Percentiles rank a stretch among this genome's conserved stretches.
Conservation (phyloP, 2,329 filamentous ascomycete genomes). For the Biscogniauxia mediterranea region DNA sequence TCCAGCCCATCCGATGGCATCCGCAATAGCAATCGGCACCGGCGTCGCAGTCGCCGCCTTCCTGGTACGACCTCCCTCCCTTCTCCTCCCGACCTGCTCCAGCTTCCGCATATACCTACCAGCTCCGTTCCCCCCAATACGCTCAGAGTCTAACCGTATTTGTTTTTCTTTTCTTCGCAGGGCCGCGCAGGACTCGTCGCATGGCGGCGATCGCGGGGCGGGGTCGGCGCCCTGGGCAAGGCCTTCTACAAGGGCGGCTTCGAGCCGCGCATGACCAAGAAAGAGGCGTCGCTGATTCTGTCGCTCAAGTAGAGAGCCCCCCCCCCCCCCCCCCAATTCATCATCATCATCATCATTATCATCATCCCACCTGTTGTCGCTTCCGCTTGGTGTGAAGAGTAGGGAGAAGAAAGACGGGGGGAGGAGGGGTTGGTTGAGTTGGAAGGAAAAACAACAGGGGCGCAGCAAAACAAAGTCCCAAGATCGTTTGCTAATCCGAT, state of each 20-base stretch:
- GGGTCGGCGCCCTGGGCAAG: slow-evolving; percentile 77
- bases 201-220: slow-evolving; percentile 76
- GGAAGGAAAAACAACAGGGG: too few species aligned
- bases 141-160: slow-evolving; percentile 1
- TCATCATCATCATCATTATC: too few species aligned
- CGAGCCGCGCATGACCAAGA: slow-evolving; percentile 88
- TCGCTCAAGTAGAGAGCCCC: slow-evolving; percentile 71
- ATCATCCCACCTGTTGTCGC: too few species aligned
- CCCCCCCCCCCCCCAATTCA: too few species aligned
- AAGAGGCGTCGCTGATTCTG: slow-evolving; percentile 87
- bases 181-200: slow-evolving; percentile 91
- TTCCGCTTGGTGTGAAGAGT: not conserved
- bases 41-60: slow-evolving; percentile 53
- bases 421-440: too few species aligned
- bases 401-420: not conserved
- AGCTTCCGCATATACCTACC: too few species aligned
- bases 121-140: not conserved
- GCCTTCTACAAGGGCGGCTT: slow-evolving; percentile 99
- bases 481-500: not conserved
- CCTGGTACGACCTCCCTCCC: slow-evolving; percentile 37
- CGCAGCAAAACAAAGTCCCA: slow-evolving; percentile 5
- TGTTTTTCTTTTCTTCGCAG: slow-evolving; percentile 43
- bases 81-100: too few species aligned
- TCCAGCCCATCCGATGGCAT: slow-evolving; percentile 49
- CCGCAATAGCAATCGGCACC: slow-evolving; percentile 48